Percentiles rank a stretch among this genome's conserved stretches.
These are phyloP conservation scores for Colletotrichum echinochloae DNA, from an alignment of 2,329 filamentous ascomycete species.

Conservation along the genomic window DNA sequence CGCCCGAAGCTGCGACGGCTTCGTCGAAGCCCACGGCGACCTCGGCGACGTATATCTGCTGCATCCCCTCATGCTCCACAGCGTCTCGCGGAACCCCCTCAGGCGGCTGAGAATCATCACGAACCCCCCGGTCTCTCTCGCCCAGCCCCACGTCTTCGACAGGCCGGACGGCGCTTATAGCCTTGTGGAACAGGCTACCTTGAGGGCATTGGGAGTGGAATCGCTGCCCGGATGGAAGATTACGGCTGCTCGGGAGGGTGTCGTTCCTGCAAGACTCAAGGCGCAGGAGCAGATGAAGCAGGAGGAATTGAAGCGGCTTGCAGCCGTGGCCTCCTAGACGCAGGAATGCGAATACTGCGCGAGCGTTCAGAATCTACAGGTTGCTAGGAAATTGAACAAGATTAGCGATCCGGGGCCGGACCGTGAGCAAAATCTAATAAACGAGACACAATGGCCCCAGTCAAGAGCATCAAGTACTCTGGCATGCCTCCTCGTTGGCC, in stretches of 20 bases:
- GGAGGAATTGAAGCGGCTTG: constrained; percentile 56
- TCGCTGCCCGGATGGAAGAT: constrained; percentile 65
- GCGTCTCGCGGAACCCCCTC: constrained; percentile 54
- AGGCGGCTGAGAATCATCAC: constrained; percentile 46
- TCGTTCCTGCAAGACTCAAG: constrained; percentile 56
- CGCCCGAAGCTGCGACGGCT: constrained; percentile 55
- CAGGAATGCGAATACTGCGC: not conserved
- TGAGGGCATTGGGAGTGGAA: constrained; percentile 60
- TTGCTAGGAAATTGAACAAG: not conserved
- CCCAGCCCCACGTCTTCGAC: constrained; percentile 65
- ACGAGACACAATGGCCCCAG: constrained; percentile 45
- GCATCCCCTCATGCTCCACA: constrained; percentile 72
- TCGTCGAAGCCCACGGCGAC: constrained; percentile 66
- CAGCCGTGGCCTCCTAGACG: constrained; percentile 38
- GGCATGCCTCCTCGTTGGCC: constrained; percentile 74
- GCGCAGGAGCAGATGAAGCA: constrained; percentile 46
- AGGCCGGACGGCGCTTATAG: constrained; percentile 61
- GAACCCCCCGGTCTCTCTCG: constrained; percentile 58
- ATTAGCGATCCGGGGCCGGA: not conserved
- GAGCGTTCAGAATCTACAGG: too few species aligned
- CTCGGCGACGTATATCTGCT: constrained; percentile 69
- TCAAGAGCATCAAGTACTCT: constrained; percentile 73
- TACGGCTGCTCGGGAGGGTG: constrained; percentile 58
- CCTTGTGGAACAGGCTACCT: constrained; percentile 66
- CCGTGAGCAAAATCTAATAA: not conserved